Base-by-base conservation (phyloP, 108 stramenopile genomes). In the Skeletonema tropicum region DNA sequence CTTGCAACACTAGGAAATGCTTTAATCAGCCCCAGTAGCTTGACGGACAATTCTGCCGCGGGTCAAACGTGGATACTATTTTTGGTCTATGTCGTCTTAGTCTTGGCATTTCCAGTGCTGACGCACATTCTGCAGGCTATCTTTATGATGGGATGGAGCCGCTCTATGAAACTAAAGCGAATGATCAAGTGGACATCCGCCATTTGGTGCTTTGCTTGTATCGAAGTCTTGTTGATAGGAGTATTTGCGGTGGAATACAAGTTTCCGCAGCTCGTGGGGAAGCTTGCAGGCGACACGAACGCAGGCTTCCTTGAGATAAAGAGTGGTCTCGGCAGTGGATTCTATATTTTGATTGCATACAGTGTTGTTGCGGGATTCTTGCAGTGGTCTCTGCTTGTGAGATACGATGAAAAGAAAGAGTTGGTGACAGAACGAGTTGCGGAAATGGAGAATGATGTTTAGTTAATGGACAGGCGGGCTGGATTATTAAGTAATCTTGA, bases 221-320 rank as follows among this genome's bases (percentile, higher is more conserved):
- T 86, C 11, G 85, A 86, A 57, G 74, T 83, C 15, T 58, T 76
- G 48, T 33, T 86, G 8, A 75, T 86, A 60, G 82, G 82, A 8
- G 36, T 83, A 36, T 83, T 80, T 68, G 74, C 78, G 19, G 66
- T 86, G 6, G 77, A 83, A 32, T 79, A 67, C 64, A 82, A 79
- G 72, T 85, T 79, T 70, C 70, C 71, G 15, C 57, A 78, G 9
- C 63, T 85, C 1, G 61, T 85, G 13, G 71, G 52, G 60, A 67
- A 64, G 42, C 42, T 85, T 19, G 84, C 84, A 6, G 84, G 84
- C 35, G 77, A 82, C 36, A 31, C 67, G 15, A 82, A 82, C 59
- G 31, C 80, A 10, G 68, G 29, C 0, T 82, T 85, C 35, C 57
- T 85, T 11, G 72, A 74, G 26, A 17, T 75, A 2, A 60, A 68